phyloP scores from a whole-genome alignment of 495 filamentous ascomycete genomes.

The Aspergillus asperescens region DNA sequence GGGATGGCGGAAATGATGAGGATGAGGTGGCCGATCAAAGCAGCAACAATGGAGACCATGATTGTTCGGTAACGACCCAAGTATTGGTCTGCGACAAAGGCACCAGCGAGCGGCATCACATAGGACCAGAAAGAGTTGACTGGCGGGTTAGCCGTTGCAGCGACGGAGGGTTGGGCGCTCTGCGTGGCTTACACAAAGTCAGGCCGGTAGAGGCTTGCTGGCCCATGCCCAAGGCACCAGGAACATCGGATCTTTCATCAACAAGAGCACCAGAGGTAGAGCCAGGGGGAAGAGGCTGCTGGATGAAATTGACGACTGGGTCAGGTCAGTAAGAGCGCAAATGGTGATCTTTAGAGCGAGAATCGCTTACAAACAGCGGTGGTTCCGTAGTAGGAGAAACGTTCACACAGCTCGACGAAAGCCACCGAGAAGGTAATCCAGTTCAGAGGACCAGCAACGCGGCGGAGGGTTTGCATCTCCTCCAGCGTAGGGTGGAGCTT shows the following conservation, averaged over 20 bases:
- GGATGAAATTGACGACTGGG: slow-evolving; percentile 61
- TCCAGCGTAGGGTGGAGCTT: slow-evolving; percentile 51
- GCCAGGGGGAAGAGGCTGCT: slow-evolving; percentile 53
- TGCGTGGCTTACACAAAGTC: slow-evolving; percentile 42
- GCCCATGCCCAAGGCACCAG: slow-evolving; percentile 62
- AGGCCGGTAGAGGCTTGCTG: slow-evolving; percentile 61
- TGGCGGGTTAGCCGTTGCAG: background rate
- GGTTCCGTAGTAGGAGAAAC: slow-evolving; percentile 75
- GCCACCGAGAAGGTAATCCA: slow-evolving; percentile 63
- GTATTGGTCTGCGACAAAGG: slow-evolving; percentile 66
- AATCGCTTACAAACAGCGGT: slow-evolving; percentile 58
- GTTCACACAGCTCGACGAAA: slow-evolving; percentile 72
- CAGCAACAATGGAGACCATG: slow-evolving; percentile 48
- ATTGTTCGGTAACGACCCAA: slow-evolving; percentile 66
- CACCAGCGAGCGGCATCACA: slow-evolving; percentile 61
- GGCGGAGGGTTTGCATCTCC: slow-evolving; percentile 54
- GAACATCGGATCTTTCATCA: slow-evolving; percentile 41
- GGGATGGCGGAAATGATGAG: slow-evolving; percentile 58
- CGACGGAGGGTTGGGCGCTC: background rate
- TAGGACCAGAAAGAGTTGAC: slow-evolving; percentile 78
- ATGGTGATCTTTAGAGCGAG: background rate
- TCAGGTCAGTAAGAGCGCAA: background rate
- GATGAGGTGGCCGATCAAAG: slow-evolving; percentile 58
- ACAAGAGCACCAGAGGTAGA: slow-evolving; percentile 56
- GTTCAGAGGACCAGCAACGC: slow-evolving; percentile 61